Evolutionary conservation across 192 early-diverging fungal species (phyloP), one percentile per base, ranked within the genome.

Genomic region (Umbelopsis isabellina): DNA sequence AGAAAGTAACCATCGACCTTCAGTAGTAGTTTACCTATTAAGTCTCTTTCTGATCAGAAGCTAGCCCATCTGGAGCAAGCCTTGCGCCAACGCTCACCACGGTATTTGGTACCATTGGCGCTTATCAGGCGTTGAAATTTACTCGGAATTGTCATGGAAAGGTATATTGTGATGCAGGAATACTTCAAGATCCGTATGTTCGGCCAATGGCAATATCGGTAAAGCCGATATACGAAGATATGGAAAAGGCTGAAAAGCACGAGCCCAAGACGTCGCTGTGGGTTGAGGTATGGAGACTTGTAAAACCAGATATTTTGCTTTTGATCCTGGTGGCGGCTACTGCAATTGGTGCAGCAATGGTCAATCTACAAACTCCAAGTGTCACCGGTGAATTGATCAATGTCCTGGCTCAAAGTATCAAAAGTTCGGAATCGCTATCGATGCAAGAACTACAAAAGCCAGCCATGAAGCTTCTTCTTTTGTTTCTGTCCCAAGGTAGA

Each of bases 331-430:
- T 88, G 11, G 74, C 82, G 7, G 16, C 84, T 49, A 86, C 89
- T 1, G 87, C 89, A 0, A 75, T 85, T 3, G 87, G 80, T 9
- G 87, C 86, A 0, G 89, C 89, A 8, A 68, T 84, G 6, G 77
- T 86, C 13, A 83, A 83, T 46, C 65, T 88, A 20, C 80, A 79
- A 74, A 83, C 83, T 52, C 88, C 88, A 11, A 50, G 82, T 1
- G 82, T 86, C 27, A 89, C 85, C 0, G 88, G 86, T 20, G 82
- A 87, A 49, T 69, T 89, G 44, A 86, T 89, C 71, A 85, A 86
- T 72, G 78, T 81, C 33, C 76, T 89, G 11, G 78, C 84, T 11
- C 75, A 79, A 23, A 79, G 82, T 65, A 67, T 80, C 5, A 55
- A 52, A 18, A 21, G 67, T 13, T 30, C 52, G 35, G 10, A 23